phyloP scores from a whole-genome alignment of 2,329 filamentous ascomycete species.

The Calonectria ilicicola region DNA sequence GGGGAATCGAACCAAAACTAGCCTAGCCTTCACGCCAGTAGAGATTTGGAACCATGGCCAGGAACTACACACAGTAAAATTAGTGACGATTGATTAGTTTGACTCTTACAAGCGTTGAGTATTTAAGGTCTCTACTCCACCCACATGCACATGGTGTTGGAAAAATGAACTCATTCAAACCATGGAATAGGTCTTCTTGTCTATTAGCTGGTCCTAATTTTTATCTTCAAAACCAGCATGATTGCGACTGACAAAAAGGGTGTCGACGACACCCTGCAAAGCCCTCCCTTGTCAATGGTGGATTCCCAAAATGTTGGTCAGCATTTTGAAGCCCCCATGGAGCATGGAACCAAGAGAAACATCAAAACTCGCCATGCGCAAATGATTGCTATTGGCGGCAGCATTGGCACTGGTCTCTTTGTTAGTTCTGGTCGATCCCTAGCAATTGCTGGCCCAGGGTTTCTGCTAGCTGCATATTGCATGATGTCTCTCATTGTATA shows the following conservation, averaged over 20 bases:
- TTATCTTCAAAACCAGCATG: background rate
- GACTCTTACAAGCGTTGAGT: background rate
- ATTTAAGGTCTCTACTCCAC: background rate
- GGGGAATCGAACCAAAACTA: background rate
- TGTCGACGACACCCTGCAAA: background rate
- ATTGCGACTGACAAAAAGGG: background rate
- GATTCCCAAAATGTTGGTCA: background rate
- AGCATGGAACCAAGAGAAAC: background rate
- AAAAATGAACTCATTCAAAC: background rate
- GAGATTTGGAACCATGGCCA: too few species aligned
- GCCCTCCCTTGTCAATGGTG: background rate
- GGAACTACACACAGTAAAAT: too few species aligned
- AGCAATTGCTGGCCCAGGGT: background rate
- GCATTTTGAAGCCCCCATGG: background rate
- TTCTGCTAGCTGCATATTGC: background rate
- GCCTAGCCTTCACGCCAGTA: too few species aligned
- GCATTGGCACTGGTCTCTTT: background rate
- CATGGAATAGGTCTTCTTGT: background rate
- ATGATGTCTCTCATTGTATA: background rate
- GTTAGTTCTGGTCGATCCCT: background rate
- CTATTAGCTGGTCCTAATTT: background rate
- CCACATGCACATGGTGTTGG: background rate
- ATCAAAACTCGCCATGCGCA: conserved; percentile 4
- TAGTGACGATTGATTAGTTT: background rate
- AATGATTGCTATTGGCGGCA: conserved; percentile 1